Conservation (phyloP, 2,329 filamentous ascomycete species). For the Tolypocladium sp. region DNA sequence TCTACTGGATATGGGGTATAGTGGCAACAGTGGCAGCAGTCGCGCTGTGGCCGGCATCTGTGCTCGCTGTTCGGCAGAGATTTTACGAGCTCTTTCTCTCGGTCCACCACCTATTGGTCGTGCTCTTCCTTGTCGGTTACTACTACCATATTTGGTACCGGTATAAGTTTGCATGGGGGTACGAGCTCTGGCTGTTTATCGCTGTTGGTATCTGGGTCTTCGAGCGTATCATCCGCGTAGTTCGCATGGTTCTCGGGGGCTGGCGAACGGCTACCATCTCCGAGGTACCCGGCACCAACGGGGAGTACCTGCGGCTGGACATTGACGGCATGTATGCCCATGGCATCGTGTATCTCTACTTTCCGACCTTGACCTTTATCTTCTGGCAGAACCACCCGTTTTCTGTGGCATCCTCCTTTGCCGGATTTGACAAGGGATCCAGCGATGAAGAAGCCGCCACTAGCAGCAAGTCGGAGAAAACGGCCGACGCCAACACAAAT, state of each 20-base stretch:
- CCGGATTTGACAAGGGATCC: background rate
- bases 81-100: background rate
- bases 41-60: background rate
- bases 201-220: background rate
- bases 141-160: background rate
- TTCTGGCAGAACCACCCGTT: background rate
- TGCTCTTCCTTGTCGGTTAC: background rate
- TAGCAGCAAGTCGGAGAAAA: background rate
- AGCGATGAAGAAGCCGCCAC: background rate
- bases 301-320: background rate
- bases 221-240: background rate
- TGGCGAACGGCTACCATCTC: background rate
- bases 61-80: background rate
- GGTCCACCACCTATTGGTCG: background rate
- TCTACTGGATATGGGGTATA: background rate
- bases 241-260: background rate
- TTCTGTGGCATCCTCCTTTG: background rate
- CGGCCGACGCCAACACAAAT: too few species aligned
- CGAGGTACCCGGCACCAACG: background rate
- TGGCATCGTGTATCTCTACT: background rate
- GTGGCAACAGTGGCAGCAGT: background rate
- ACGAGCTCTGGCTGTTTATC: background rate
- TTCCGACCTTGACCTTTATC: background rate
- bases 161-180: background rate
- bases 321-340: background rate